Conservation (phyloP, 2,329 filamentous ascomycete genomes). For the Microdochium nivale region DNA sequence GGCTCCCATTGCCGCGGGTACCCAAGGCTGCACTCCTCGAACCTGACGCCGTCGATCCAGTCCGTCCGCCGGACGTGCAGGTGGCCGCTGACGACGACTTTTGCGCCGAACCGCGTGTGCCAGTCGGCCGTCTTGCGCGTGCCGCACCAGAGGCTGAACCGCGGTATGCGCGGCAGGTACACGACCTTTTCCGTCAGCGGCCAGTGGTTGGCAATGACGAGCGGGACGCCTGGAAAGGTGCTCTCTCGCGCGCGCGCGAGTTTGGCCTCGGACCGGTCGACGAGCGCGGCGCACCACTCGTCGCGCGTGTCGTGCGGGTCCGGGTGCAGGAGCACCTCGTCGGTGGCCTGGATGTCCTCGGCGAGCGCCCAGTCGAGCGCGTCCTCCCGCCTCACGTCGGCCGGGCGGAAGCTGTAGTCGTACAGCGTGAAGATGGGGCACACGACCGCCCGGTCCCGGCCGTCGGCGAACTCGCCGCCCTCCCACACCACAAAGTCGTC, state of each 20-base stretch:
- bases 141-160: slow-evolving; percentile 30
- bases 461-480: slow-evolving; percentile 28
- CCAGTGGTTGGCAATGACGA: slow-evolving; percentile 28
- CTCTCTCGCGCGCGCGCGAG: slow-evolving; percentile 14
- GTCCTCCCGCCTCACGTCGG: slow-evolving; percentile 33
- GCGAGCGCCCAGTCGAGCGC: slow-evolving; percentile 30
- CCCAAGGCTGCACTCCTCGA: slow-evolving; percentile 27
- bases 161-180: slow-evolving; percentile 21
- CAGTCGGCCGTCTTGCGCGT: slow-evolving; percentile 24
- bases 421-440: slow-evolving; percentile 51
- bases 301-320: slow-evolving; percentile 23
- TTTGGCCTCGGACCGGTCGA: slow-evolving; percentile 15
- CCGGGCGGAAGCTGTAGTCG: slow-evolving; percentile 49
- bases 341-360: slow-evolving; percentile 23
- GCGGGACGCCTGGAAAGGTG: slow-evolving; percentile 9
- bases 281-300: slow-evolving; percentile 22
- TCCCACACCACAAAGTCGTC: slow-evolving; percentile 46
- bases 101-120: slow-evolving; percentile 23
- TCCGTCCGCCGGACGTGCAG: slow-evolving; percentile 28
- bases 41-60: slow-evolving; percentile 26
- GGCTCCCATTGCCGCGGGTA: slow-evolving; percentile 28
- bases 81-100: slow-evolving; percentile 26
- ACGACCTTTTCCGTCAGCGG: slow-evolving; percentile 26
- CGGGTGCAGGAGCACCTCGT: slow-evolving; percentile 26
- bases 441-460: slow-evolving; percentile 30